Conservation (phyloP, 805 yeast species). For the Ogataea siamensis region DNA sequence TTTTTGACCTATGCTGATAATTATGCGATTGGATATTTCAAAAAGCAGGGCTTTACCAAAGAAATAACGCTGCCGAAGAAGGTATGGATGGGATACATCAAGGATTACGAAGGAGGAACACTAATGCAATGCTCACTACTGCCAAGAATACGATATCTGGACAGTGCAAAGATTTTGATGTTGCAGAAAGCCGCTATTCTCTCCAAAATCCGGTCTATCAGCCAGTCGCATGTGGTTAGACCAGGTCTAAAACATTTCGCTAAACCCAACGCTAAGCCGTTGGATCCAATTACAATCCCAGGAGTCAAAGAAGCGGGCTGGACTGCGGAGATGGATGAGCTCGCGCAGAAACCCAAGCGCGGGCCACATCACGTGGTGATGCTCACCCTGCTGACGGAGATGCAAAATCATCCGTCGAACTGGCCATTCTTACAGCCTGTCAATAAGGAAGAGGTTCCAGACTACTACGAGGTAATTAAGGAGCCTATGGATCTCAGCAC, state of each 20-base stretch:
- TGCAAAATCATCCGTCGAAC: conserved; percentile 93
- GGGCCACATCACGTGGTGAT: conserved; percentile 93
- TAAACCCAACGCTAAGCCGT: conserved; percentile 42
- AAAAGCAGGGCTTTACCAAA: conserved; percentile 96
- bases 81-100: conserved; percentile 97
- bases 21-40: conserved; percentile 97
- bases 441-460: conserved; percentile 89
- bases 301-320: conserved; percentile 94
- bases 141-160: conserved; percentile 84
- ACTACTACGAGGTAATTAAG: conserved; percentile 91
- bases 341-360: conserved; percentile 91
- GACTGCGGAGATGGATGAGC: conserved; percentile 97
- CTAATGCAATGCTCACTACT: conserved; percentile 96
- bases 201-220: conserved; percentile 73
- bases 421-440: conserved; percentile 98
- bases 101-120: conserved; percentile 98
- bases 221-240: conserved; percentile 76
- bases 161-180: conserved; percentile 78
- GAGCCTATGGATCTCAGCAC: conserved; percentile 98
- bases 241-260: conserved; percentile 78
- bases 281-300: conserved; percentile 85
- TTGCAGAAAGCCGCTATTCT: conserved; percentile 90
- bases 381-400: conserved; percentile 82
- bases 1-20: conserved; percentile 97
- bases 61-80: conserved; percentile 83